Base-by-base conservation (phyloP, 768 basidiomycete genomes). In the Fomitopsis serialis region DNA sequence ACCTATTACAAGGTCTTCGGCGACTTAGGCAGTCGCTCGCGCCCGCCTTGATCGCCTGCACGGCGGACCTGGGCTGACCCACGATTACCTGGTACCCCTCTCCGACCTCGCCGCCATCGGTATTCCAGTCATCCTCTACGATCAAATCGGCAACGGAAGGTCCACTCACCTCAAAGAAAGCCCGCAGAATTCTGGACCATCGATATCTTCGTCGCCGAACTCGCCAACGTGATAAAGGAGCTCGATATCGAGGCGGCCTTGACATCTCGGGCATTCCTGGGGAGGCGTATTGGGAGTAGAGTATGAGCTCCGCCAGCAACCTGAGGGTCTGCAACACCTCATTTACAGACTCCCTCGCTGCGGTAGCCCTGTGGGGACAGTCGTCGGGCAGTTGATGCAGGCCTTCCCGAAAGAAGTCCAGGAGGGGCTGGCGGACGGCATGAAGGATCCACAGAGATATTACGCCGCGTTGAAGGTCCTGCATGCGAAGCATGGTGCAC, bases 181-280 rank as follows among this genome's bases (percentile, higher is more conserved):
- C 61, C 65, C 2, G 44, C 52, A 8, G 58, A 62, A 24, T 78
- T 78, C 61, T 75, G 74, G 76, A 74, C 72, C 2, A 57, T 74
- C 19, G 72, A 77, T 8, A 72, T 84, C 8, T 84, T 80, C 67
- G 61, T 78, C 55, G 74, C 74, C 42, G 78, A 85, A 66, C 74
- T 85, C 29, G 70, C 70, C 15, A 81, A 78, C 52, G 56, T 84
- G 9, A 51, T 83, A 22, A 42, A 56, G 1, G 53, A 75, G n/a
- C 64, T 84, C 23, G 70, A 65, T 0, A 70, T 81, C 52, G 42
- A 60, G 7, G 59, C 6, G 56, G 61, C n/a, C 83, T 72, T 61
- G 70, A 76, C 58, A 58, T 83, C 55, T 74, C 4, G 82, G 82
- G 0, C 81, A 83, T 47, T 80, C 78, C 4, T 82, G 80, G 80